phyloP scores from a whole-genome alignment of 164 flowering plant genomes.

The Magnolia kwangsiensis region DNA sequence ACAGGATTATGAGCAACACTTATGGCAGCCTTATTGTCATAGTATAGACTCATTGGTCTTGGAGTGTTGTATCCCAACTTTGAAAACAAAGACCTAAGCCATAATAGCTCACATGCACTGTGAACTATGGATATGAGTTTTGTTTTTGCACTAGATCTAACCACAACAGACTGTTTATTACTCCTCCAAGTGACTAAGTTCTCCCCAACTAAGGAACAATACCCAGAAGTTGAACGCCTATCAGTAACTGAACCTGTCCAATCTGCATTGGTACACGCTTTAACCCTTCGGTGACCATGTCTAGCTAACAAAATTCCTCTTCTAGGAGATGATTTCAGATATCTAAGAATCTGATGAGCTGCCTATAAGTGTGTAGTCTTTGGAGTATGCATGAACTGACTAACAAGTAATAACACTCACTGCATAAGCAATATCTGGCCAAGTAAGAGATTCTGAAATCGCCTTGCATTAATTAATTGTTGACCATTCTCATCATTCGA shows the following conservation, averaged over 20 bases:
- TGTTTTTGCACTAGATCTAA: neutral
- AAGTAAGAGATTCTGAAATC: neutral
- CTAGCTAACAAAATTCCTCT: neutral
- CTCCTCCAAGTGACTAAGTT: neutral
- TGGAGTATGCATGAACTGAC: neutral
- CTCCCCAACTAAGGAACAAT: neutral
- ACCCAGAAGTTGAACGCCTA: neutral
- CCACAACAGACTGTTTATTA: neutral
- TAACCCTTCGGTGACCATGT: neutral
- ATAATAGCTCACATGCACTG: no score
- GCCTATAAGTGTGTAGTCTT: neutral
- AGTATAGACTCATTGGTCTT: no score
- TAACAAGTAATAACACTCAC: neutral
- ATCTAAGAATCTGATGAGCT: neutral
- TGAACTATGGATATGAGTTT: neutral
- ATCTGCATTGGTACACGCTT: neutral
- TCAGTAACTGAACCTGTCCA: neutral
- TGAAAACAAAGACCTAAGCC: no score
- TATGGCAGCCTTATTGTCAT: no score
- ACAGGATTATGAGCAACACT: no score
- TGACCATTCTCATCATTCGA: neutral
- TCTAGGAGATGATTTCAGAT: neutral
- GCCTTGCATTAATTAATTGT: neutral
- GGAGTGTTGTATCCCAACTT: no score
- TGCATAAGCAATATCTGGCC: neutral